Conservation (phyloP, 805 yeast genomes). For the Suhomyces prunicola region DNA sequence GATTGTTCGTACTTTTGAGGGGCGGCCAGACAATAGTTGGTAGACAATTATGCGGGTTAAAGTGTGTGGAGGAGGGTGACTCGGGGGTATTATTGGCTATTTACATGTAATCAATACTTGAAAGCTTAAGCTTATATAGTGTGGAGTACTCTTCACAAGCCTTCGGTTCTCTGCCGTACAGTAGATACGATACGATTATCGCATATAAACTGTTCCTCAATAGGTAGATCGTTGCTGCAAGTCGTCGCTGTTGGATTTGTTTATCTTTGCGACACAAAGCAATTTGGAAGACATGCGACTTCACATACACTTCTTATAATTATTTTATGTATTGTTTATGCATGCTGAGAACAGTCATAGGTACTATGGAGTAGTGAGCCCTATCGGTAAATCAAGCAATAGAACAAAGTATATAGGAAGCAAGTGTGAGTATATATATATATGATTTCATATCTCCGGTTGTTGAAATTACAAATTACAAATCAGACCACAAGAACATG, state of each 20-base stretch:
- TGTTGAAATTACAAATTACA: background rate
- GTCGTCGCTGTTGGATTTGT: background rate
- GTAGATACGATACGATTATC: background rate
- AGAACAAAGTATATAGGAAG: background rate
- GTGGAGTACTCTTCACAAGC: background rate
- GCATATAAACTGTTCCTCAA: background rate
- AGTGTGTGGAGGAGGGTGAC: background rate
- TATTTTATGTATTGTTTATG: background rate
- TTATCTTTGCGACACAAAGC: background rate
- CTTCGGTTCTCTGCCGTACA: background rate
- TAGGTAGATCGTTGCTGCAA: background rate
- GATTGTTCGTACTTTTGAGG: background rate
- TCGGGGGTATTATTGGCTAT: background rate
- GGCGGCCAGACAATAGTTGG: background rate
- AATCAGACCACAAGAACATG: background rate
- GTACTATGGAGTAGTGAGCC: background rate
- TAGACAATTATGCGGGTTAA: background rate
- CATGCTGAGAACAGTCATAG: background rate
- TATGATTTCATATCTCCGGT: background rate
- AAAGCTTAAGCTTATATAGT: background rate
- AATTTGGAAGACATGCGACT: background rate
- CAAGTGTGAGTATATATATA: background rate
- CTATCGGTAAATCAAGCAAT: background rate
- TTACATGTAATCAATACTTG: background rate
- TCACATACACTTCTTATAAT: background rate